These are phyloP conservation scores for Rhodotorula sp. DNA, from an alignment of 1,284 basidiomycete genomes.

Conservation along the genomic window DNA sequence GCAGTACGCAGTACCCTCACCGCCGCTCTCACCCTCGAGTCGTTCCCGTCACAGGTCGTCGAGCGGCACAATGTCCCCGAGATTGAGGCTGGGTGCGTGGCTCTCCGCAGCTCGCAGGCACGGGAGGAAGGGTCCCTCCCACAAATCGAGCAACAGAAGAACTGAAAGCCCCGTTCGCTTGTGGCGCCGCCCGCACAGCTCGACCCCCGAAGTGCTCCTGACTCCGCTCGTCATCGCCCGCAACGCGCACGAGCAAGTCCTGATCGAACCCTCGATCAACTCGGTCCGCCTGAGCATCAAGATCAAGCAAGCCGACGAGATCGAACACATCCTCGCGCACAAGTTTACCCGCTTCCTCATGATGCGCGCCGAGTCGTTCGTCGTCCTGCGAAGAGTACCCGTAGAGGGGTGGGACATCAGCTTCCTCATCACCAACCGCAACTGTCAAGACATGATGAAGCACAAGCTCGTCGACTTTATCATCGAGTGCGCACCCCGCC, in stretches of 20 bases:
- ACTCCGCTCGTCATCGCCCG: constrained; percentile 90
- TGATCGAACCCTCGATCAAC: constrained; percentile 96
- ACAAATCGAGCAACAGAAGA: not conserved
- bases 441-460: constrained; percentile 96
- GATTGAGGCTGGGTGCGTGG: constrained; percentile 73
- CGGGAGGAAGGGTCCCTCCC: not conserved
- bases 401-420: constrained; percentile 97
- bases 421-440: constrained; percentile 96
- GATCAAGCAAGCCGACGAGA: constrained; percentile 99
- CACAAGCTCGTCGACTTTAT: constrained; percentile 99
- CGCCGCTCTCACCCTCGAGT: constrained; percentile 93
- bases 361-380: constrained; percentile 95
- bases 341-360: constrained; percentile 99
- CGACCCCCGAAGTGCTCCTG: constrained; percentile 88
- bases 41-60: constrained; percentile 96
- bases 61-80: constrained; percentile 97
- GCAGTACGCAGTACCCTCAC: constrained; percentile 94
- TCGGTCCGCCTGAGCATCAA: constrained; percentile 93
- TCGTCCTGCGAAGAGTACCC: constrained; percentile 91
- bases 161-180: not conserved
- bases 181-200: constrained; percentile 49
- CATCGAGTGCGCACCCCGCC: constrained; percentile 70
- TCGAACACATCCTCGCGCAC: constrained; percentile 93
- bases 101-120: constrained; percentile 46
- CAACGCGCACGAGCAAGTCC: constrained; percentile 92